Evolutionary conservation across 441 rosid species (phyloP), one percentile per base, ranked within the genome.

Genomic region (Euphorbia celastroides): DNA sequence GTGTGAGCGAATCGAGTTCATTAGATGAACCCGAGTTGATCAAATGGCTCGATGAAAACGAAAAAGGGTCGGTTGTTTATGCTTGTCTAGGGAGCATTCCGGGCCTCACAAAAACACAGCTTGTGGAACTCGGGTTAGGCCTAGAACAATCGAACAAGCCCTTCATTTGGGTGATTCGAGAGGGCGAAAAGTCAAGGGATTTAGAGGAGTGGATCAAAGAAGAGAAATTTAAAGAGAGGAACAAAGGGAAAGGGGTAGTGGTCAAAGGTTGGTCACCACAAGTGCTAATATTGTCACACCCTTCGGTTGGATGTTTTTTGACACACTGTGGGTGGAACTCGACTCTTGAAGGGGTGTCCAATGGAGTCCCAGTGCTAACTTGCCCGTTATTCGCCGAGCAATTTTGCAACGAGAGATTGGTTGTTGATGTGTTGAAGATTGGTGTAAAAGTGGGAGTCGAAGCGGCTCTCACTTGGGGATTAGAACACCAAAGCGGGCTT

Each of bases 241-340:
- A 31, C 16, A 57, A 69, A 74, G 84, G 65, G 0, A 75, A 77
- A 66, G 89, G 92, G 0, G 68, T 87, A 28, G 3, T 87, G 38
- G 74, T 85, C 5, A 72, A 55, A 28, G 86, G 87, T 0, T 87
- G 90, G 96, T 66, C 89, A 3, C 90, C 92, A 1, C 90, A 85
- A 68, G 55, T 85, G 2, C 46, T 78, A 41, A 81, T 85, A 3
- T 66, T 85, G 17, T 81, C 88, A 2, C 89, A 85, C 52, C 69
- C 73, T 5, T 65, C 86, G 0, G 32, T 87, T 12, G 86, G 88
- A 34, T 85, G 83, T 25, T 84, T 89, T 70, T 64, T 89, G 51
- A 87, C 90, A 1, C 89, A 82, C 22, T 82, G 87, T 10, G 85
- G 79, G 2, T 79, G 85, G 83, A 82, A 85, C 59, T 82, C 86